Percentiles rank a stretch among this genome's conserved stretches.
Evolutionary conservation across 2,329 filamentous ascomycete species (phyloP).

Genomic region (Sarocladium kiliense): DNA sequence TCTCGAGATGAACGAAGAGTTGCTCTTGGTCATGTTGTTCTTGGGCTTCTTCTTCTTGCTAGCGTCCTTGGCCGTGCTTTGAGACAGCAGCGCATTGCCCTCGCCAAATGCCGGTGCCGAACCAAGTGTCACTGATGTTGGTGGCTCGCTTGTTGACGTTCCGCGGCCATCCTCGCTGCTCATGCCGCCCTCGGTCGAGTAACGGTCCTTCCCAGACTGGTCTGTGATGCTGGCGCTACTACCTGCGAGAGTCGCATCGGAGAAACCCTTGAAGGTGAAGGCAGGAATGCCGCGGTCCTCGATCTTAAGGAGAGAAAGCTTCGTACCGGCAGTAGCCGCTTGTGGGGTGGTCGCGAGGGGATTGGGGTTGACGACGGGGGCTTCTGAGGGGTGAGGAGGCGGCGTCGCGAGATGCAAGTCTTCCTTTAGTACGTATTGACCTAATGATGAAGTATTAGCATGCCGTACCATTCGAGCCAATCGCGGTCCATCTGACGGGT

Average conservation of each 20-base stretch:
- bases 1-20: conserved; percentile 95
- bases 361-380: conserved; percentile 80
- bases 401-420: conserved; percentile 90
- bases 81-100: conserved; percentile 69
- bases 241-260: conserved; percentile 40
- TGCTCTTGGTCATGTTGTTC: conserved; percentile 97
- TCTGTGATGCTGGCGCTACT: conserved; percentile 52
- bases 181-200: conserved; percentile 54
- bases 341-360: conserved; percentile 80
- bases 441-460: conserved; percentile 40
- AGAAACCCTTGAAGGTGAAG: conserved; percentile 49
- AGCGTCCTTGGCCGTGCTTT: conserved; percentile 61
- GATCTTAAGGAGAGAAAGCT: conserved; percentile 71
- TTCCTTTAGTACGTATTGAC: conserved; percentile 86
- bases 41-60: conserved; percentile 89
- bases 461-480: not conserved
- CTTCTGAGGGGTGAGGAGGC: conserved; percentile 91
- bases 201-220: conserved; percentile 49
- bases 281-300: conserved; percentile 54
- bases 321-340: conserved; percentile 81
- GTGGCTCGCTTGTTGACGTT: conserved; percentile 47
- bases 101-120: conserved; percentile 74
- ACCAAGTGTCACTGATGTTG: conserved; percentile 32
- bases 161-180: conserved; percentile 52
- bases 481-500: not conserved